phyloP scores from a whole-genome alignment of 2,329 filamentous ascomycete genomes.

The Aspergillus ustus region DNA sequence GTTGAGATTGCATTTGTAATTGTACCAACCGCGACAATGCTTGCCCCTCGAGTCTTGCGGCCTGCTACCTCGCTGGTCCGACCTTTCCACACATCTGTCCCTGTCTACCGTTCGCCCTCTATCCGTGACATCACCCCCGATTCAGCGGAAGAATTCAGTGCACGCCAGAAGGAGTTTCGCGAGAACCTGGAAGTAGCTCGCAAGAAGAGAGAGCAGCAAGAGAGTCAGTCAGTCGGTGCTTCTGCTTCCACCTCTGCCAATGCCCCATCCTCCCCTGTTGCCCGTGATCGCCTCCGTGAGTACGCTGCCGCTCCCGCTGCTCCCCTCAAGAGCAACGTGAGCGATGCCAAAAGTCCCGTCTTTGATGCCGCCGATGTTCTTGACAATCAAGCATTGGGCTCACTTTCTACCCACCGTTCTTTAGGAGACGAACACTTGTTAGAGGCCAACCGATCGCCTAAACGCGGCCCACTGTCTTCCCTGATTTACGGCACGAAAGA shows the following conservation, averaged over 20 bases:
- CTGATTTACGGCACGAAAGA: conserved; percentile 98
- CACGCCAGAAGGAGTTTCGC: conserved; percentile 84
- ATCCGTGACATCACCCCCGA: conserved; percentile 82
- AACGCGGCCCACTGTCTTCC: conserved; percentile 76
- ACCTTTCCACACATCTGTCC: conserved; percentile 62
- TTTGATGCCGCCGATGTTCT: conserved; percentile 47
- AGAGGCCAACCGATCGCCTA: conserved; percentile 63
- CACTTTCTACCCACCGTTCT: conserved; percentile 59
- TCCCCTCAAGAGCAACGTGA: conserved; percentile 53
- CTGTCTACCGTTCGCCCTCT: conserved; percentile 65
- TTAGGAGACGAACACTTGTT: conserved; percentile 62
- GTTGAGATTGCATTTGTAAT: conserved; percentile 1
- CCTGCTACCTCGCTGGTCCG: conserved; percentile 56
- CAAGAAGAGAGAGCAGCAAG: conserved; percentile 77
- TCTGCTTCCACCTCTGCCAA: conserved; percentile 51
- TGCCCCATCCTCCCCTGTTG: conserved; percentile 37
- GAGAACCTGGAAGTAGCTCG: conserved; percentile 76
- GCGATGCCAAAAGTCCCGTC: conserved; percentile 37
- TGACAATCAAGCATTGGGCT: conserved; percentile 59
- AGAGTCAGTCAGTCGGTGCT: conserved; percentile 71
- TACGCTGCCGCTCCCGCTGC: conserved; percentile 48
- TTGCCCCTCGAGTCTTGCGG: conserved; percentile 55
- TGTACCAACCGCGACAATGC: conserved; percentile 38
- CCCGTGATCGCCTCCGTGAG: conserved; percentile 42
- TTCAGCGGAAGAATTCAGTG: conserved; percentile 75